Evolutionary conservation across 2,329 filamentous ascomycete species (phyloP).

Genomic region (Atkinsonella texensis): DNA sequence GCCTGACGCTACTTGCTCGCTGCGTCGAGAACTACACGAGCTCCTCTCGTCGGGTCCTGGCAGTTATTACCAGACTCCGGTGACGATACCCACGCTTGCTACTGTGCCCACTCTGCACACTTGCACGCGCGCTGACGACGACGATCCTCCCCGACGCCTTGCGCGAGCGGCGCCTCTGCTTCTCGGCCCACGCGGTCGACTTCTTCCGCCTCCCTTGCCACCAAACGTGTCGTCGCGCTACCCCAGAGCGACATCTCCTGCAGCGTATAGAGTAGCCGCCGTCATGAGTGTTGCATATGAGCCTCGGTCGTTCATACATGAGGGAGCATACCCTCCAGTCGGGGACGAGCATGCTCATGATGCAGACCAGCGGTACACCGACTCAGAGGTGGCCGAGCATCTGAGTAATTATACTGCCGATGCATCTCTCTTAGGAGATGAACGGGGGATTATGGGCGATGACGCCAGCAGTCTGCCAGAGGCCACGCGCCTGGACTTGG

Average conservation of each 20-base stretch:
- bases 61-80: conserved; percentile 1
- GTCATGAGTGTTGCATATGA: conserved; percentile 43
- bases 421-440: conserved; percentile 11
- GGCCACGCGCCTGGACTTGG: conserved; percentile 26
- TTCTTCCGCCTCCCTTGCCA: conserved; percentile 6
- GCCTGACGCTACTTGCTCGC: conserved; percentile 8
- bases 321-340: conserved; percentile 35
- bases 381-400: conserved; percentile 30
- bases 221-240: conserved; percentile 6
- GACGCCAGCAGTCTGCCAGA: conserved; percentile 28
- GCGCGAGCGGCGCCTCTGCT: conserved; percentile 6
- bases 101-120: neutral
- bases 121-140: neutral
- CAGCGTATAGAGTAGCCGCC: conserved; percentile 12
- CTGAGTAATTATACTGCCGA: conserved; percentile 32
- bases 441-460: conserved; percentile 22
- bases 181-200: conserved; percentile 3
- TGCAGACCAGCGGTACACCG: conserved; percentile 28
- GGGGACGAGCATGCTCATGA: conserved; percentile 31
- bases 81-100: conserved; percentile 1
- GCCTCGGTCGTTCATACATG: conserved; percentile 34
- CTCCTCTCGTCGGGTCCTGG: conserved; percentile 2
- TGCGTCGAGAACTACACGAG: conserved; percentile 9
- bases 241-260: conserved; percentile 7
- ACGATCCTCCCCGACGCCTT: conserved; percentile 2